Percentiles rank a stretch among this genome's conserved stretches.
Evolutionary conservation across 306 rosid genomes (phyloP).

Genomic region (Quercus engelmannii): DNA sequence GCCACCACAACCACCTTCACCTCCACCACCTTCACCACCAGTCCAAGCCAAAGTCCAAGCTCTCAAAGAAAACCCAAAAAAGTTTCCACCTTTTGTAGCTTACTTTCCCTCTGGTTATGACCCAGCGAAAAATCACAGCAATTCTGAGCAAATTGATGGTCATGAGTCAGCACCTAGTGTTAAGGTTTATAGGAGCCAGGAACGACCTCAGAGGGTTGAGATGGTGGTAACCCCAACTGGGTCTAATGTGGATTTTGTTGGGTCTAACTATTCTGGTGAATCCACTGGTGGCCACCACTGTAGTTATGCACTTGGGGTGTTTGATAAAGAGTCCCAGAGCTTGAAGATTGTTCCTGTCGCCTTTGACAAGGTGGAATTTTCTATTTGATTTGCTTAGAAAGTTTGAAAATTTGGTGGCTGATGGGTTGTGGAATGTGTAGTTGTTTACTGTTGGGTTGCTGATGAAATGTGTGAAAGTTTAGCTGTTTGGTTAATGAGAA

Average conservation of each 20-base stretch:
- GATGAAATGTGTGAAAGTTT: neutral
- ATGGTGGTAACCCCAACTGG: constrained; percentile 62
- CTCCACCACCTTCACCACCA: neutral
- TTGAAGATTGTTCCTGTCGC: constrained; percentile 66
- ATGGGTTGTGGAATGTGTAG: neutral
- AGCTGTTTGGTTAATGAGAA: neutral
- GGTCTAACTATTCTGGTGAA: constrained; percentile 69
- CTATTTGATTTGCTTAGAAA: neutral
- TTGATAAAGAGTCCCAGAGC: constrained; percentile 62
- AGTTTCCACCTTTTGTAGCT: constrained; percentile 56
- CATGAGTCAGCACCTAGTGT: constrained; percentile 16
- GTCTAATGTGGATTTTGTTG: constrained; percentile 70
- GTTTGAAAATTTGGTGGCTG: neutral
- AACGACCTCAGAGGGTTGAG: constrained; percentile 54
- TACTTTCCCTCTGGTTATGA: constrained; percentile 83
- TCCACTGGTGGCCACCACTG: constrained; percentile 60
- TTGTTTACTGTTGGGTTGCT: neutral
- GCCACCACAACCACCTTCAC: neutral
- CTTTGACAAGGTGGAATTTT: constrained; percentile 55
- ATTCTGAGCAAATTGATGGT: neutral
- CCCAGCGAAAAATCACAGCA: constrained; percentile 25
- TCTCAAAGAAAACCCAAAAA: constrained; percentile 37
- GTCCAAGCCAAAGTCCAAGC: constrained; percentile 48
- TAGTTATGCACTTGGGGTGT: constrained; percentile 64
- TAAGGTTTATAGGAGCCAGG: constrained; percentile 44